These are phyloP conservation scores for Coemansia sp. DNA, from an alignment of 192 early-diverging fungal genomes.

Conservation along the genomic window DNA sequence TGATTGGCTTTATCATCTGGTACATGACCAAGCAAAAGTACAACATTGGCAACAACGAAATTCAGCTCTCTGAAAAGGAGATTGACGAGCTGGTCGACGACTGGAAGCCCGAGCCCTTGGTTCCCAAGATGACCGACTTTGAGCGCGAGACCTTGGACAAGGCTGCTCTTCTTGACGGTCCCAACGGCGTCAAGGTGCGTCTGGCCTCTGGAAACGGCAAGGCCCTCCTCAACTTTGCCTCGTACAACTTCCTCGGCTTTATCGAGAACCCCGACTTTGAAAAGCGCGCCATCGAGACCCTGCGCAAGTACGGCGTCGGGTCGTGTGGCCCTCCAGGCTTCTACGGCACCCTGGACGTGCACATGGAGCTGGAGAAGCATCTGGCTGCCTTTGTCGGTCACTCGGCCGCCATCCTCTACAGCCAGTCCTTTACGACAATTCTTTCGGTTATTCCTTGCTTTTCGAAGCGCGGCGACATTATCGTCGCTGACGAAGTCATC, in stretches of 20 bases:
- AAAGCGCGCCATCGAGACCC: slow-evolving; percentile 80
- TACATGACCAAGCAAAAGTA: slow-evolving; percentile 86
- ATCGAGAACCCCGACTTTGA: slow-evolving; percentile 74
- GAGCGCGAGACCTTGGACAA: slow-evolving; percentile 77
- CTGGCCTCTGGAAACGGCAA: slow-evolving; percentile 49
- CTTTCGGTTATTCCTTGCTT: slow-evolving; percentile 94
- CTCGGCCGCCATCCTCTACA: slow-evolving; percentile 89
- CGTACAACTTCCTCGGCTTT: slow-evolving; percentile 87
- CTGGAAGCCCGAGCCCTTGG: slow-evolving; percentile 96
- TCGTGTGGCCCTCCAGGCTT: slow-evolving; percentile 96
- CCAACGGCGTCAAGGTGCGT: slow-evolving; percentile 53
- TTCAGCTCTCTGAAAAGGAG: slow-evolving; percentile 89
- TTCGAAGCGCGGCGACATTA: slow-evolving; percentile 93
- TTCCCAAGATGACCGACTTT: slow-evolving; percentile 71
- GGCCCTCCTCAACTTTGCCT: slow-evolving; percentile 74
- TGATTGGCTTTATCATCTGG: slow-evolving; percentile 87
- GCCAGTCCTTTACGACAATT: slow-evolving; percentile 93
- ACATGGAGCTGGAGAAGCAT: slow-evolving; percentile 89
- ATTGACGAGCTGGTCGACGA: slow-evolving; percentile 93
- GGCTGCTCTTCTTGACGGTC: slow-evolving; percentile 72
- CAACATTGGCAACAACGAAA: slow-evolving; percentile 73
- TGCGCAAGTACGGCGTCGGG: slow-evolving; percentile 94
- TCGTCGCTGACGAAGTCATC: slow-evolving; percentile 92
- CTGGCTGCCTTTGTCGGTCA: slow-evolving; percentile 85
- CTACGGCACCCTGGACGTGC: slow-evolving; percentile 95